phyloP scores from a whole-genome alignment of 2,329 filamentous ascomycete species.

The Clonostachys chloroleuca region DNA sequence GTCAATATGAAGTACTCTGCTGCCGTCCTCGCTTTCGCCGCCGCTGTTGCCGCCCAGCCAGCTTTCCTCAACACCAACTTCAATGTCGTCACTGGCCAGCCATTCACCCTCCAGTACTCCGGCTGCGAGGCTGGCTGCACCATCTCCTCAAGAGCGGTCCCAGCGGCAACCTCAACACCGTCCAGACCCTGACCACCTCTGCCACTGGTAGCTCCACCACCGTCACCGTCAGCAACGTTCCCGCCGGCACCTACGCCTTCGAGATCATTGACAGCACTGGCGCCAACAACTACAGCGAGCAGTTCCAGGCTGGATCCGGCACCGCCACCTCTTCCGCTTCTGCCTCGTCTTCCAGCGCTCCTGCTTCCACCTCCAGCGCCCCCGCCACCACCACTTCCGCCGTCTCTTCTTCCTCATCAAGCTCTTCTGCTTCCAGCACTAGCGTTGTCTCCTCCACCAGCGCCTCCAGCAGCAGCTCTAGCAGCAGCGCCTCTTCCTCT shows the following conservation, averaged over 20 bases:
- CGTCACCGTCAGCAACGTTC: constrained; percentile 16
- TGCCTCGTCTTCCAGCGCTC: constrained; percentile 5
- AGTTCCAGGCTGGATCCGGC: not conserved
- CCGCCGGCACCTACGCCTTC: constrained; percentile 24
- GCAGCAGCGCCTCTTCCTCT: not conserved
- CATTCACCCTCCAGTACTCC: constrained; percentile 21
- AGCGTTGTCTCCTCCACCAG: constrained; percentile 7
- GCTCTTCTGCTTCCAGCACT: constrained; percentile 2
- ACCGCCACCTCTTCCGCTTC: constrained; percentile 6
- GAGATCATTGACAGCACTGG: constrained; percentile 22
- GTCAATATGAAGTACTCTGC: constrained; percentile 30
- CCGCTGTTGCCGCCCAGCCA: constrained; percentile 15
- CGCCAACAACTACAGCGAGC: constrained; percentile 1
- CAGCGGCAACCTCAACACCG: constrained; percentile 16
- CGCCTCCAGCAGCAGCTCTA: constrained; percentile 1
- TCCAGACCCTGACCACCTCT: constrained; percentile 17
- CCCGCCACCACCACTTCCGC: constrained; percentile 1
- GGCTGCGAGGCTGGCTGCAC: constrained; percentile 25
- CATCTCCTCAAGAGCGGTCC: constrained; percentile 25
- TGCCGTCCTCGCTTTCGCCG: constrained; percentile 16
- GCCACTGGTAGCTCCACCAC: constrained; percentile 15
- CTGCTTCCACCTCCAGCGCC: constrained; percentile 2
- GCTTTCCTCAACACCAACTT: constrained; percentile 23
- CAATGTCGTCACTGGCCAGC: constrained; percentile 16
- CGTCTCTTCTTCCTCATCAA: constrained; percentile 5